Evolutionary conservation across 257 asterid genomes (phyloP).

Genomic region (Avicennia marina): DNA sequence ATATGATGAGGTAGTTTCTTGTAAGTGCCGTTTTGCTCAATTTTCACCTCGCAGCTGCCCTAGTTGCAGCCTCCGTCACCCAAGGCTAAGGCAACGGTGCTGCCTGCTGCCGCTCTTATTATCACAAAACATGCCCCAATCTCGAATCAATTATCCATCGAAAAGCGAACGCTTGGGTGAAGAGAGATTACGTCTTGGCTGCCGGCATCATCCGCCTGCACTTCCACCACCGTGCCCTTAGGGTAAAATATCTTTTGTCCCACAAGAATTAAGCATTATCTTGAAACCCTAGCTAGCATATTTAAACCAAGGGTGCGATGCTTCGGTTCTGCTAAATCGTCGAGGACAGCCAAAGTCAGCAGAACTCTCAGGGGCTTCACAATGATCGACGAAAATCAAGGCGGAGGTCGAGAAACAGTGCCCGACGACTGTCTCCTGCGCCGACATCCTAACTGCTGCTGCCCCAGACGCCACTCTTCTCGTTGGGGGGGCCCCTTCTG

Average conservation of each 20-base stretch:
- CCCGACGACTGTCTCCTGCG: constrained; percentile 73
- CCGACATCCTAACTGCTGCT: constrained; percentile 67
- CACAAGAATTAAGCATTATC: no score
- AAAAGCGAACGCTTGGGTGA: constrained; percentile 46
- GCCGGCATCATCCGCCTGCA: constrained; percentile 72
- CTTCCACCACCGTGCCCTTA: constrained; percentile 71
- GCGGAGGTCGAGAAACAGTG: constrained; percentile 54
- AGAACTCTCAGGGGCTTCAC: constrained; percentile 59
- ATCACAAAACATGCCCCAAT: constrained; percentile 49
- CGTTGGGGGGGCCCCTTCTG: constrained; percentile 79
- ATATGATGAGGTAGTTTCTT: constrained; percentile 23
- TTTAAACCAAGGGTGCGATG: constrained; percentile 68
- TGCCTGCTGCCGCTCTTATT: constrained; percentile 29
- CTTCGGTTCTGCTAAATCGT: constrained; percentile 50
- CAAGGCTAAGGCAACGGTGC: no score
- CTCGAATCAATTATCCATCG: constrained; percentile 45
- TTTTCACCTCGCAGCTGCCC: constrained; percentile 4
- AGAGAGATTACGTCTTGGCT: constrained; percentile 51
- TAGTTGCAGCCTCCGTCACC: not conserved
- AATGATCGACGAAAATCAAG: constrained; percentile 63
- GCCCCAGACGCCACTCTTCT: constrained; percentile 72
- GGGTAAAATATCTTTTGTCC: constrained; percentile 34
- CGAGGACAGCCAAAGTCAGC: constrained; percentile 45
- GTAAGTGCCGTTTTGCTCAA: not conserved
- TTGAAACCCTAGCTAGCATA: no score